Evolutionary conservation across 75 land plant species (phyloP).

Genomic region (Picea sitchensis): DNA sequence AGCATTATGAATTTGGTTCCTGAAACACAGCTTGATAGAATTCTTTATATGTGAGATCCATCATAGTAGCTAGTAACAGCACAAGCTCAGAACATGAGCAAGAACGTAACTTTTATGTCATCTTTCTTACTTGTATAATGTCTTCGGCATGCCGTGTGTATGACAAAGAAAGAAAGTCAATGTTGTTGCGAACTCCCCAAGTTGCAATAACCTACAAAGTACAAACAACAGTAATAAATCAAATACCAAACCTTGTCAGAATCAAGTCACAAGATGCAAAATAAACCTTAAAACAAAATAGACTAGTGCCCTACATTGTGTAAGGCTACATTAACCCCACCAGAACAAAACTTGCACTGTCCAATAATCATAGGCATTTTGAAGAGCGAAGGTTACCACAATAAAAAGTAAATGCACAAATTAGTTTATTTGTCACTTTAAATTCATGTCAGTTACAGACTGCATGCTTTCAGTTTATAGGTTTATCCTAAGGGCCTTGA

Average conservation of each 20-base stretch:
- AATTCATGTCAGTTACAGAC: background rate
- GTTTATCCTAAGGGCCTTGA: too few species aligned
- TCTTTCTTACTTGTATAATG: slow-evolving; percentile 51
- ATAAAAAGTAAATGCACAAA: background rate
- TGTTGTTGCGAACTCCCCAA: slow-evolving; percentile 79
- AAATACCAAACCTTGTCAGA: background rate
- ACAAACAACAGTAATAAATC: background rate
- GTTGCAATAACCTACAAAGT: slow-evolving; percentile 45
- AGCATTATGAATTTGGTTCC: background rate
- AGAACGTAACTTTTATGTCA: background rate
- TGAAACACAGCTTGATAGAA: background rate
- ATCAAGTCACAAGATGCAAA: background rate
- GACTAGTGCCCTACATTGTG: background rate
- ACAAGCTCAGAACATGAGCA: background rate
- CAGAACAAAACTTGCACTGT: background rate
- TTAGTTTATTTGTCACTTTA: background rate
- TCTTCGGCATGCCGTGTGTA: slow-evolving; percentile 88
- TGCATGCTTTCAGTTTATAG: background rate
- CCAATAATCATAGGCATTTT: too few species aligned
- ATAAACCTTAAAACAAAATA: background rate
- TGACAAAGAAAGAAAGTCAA: slow-evolving; percentile 86
- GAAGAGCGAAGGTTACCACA: too few species aligned
- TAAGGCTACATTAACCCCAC: background rate
- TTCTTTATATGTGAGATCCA: background rate
- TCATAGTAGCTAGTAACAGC: background rate